Evolutionary conservation across 148 eudicot genomes (phyloP).

Genomic region (Polygonum aviculare): DNA sequence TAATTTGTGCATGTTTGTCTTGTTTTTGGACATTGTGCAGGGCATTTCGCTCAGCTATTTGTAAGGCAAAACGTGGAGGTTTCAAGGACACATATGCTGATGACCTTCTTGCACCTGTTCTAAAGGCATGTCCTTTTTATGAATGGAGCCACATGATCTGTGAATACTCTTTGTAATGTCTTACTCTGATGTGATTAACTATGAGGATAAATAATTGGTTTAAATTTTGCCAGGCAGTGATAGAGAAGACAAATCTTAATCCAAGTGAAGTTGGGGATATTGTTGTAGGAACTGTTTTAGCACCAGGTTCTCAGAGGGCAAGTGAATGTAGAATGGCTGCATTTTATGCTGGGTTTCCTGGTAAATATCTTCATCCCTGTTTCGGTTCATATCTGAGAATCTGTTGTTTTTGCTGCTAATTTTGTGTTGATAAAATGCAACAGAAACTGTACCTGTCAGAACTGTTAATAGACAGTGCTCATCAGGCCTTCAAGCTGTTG

Average conservation of each 20-base stretch:
- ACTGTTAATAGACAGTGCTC: conserved; percentile 98
- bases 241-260: conserved; percentile 86
- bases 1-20: background rate
- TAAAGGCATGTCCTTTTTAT: conserved; percentile 7
- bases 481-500: conserved; percentile 98
- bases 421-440: background rate
- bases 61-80: conserved; percentile 13
- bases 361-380: conserved; percentile 21
- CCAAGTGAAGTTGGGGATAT: conserved; percentile 97
- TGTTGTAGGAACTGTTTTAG: conserved; percentile 88
- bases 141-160: background rate
- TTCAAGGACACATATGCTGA: conserved; percentile 13
- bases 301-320: conserved; percentile 88
- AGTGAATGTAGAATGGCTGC: conserved; percentile 97
- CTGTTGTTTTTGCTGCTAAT: conserved; percentile 1
- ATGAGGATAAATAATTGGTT: background rate
- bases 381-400: background rate
- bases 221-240: conserved; percentile 49
- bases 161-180: background rate
- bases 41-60: conserved; percentile 11
- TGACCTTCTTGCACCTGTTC: conserved; percentile 13
- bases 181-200: background rate
- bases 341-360: conserved; percentile 96
- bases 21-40: background rate
- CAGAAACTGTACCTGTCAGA: conserved; percentile 86